Evolutionary conservation across 148 eudicot genomes (phyloP), one percentile per base, ranked within the genome.

Genomic region (Rhododendron ovatum): DNA sequence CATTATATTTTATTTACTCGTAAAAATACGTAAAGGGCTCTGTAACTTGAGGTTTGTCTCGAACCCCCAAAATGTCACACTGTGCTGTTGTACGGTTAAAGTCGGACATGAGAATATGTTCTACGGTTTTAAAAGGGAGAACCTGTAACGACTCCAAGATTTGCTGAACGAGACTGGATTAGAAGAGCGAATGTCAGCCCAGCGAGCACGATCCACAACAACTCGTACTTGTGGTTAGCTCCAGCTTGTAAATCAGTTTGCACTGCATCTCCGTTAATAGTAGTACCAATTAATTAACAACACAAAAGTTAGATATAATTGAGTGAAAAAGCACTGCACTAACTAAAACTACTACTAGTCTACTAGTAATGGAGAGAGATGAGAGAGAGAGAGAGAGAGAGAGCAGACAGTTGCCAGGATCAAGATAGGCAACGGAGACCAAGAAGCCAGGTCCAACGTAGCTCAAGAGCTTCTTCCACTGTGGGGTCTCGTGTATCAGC

Each of bases 171-270:
- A 61, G 88, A 87, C 39, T 87, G 88, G 61, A 83, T 87, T 20
- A 87, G 65, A 15, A 87, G 78, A 45, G 88, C 86, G 13, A 87
- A 87, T 11, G 55, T 30, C 20, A 87, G 82, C 53, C 88, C 88
- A 43, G 24, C 28, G 12, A 87, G 47, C 81, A 83, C 84, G 14
- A 83, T 84, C 88, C 88, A 87, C 85, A 87, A 20, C 65, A 87
- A 28, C 88, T 79, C 86, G 9, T 65, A 88, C 73, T 73, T 76
- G 80, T 86, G 84, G 84, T 88, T 47, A 9, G 90, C 90, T 39
- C 90, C 90, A 43, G 90, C 90, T 83, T 88, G 88, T 65, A 88
- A 86, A 55, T 88, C 90, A 4, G 90, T 88, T 83, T 83, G 78
- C 88, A 88, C 90, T 88, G 87, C 63, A 41, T 82, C n/a, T 50